A percentile compares a stretch with the other conserved stretches of the same genome.
phyloP scores from a whole-genome alignment of 2,329 filamentous ascomycete species.

The Trichoderma breve region DNA sequence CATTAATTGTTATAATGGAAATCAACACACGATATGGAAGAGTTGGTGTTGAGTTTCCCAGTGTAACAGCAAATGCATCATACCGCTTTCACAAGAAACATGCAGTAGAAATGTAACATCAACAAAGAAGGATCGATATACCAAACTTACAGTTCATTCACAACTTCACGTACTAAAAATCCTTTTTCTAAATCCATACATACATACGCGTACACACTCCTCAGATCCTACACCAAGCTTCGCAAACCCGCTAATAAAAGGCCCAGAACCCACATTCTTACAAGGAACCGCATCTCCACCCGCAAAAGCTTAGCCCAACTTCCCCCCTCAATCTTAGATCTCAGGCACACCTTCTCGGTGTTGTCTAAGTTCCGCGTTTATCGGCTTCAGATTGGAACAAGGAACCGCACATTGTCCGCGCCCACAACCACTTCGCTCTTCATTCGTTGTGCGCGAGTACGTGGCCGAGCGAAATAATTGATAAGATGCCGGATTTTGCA shows the following conservation, averaged over 20 bases:
- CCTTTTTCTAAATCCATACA: neutral
- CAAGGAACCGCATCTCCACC: neutral
- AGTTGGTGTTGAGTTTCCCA: neutral
- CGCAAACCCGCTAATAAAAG: neutral
- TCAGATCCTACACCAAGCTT: neutral
- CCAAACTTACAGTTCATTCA: neutral
- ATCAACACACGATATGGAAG: neutral
- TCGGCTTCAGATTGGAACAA: neutral
- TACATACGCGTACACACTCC: neutral
- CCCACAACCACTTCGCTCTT: neutral
- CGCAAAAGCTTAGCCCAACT: conserved; percentile 1
- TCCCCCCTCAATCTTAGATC: neutral
- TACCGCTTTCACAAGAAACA: neutral
- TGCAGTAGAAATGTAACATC: neutral
- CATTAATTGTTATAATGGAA: neutral
- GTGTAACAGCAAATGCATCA: neutral
- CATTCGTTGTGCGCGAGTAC: neutral
- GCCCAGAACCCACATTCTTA: neutral
- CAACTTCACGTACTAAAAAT: neutral
- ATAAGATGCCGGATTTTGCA: neutral
- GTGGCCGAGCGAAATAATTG: neutral
- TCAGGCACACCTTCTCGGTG: neutral
- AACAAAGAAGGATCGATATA: neutral
- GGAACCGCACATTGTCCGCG: neutral
- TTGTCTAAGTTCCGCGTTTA: neutral